These are phyloP conservation scores for Scedosporium dehoogii DNA, from an alignment of 2,329 filamentous ascomycete species.

Conservation along the genomic window DNA sequence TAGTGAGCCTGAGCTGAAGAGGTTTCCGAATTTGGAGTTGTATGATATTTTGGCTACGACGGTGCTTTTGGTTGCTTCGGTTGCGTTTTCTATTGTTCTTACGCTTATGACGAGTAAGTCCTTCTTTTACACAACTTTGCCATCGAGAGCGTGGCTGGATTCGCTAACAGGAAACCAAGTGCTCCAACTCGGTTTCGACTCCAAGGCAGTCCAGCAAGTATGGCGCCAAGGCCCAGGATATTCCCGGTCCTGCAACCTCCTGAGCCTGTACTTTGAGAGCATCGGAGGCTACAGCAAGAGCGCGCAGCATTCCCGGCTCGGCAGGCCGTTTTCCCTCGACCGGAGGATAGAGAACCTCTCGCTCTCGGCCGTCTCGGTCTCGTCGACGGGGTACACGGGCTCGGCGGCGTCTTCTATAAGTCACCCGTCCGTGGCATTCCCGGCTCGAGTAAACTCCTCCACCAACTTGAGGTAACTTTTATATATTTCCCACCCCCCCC, in stretches of 20 bases:
- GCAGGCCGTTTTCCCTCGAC: background rate
- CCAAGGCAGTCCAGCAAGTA: background rate
- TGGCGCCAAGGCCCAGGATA: conserved; percentile 2
- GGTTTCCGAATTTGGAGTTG: conserved; percentile 5
- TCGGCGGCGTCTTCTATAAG: background rate
- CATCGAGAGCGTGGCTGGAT: background rate
- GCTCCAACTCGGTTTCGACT: conserved; percentile 3
- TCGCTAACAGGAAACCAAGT: background rate
- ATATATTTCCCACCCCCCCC: background rate
- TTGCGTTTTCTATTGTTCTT: conserved; percentile 10
- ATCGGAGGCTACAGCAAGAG: background rate
- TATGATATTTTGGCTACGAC: conserved; percentile 10
- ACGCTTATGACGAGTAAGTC: conserved; percentile 8
- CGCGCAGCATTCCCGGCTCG: background rate
- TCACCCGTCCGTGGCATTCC: background rate
- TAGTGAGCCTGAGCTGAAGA: background rate
- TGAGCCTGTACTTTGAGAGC: conserved; percentile 3
- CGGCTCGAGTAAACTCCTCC: background rate
- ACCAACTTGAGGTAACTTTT: background rate
- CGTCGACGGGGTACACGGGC: background rate
- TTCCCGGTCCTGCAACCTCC: background rate
- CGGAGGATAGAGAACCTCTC: conserved; percentile 2
- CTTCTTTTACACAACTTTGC: background rate
- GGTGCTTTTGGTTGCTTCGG: conserved; percentile 11
- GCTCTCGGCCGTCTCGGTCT: background rate